Conservation (phyloP, 2,329 filamentous ascomycete species). For the Aspergillus quadrilineatus region DNA sequence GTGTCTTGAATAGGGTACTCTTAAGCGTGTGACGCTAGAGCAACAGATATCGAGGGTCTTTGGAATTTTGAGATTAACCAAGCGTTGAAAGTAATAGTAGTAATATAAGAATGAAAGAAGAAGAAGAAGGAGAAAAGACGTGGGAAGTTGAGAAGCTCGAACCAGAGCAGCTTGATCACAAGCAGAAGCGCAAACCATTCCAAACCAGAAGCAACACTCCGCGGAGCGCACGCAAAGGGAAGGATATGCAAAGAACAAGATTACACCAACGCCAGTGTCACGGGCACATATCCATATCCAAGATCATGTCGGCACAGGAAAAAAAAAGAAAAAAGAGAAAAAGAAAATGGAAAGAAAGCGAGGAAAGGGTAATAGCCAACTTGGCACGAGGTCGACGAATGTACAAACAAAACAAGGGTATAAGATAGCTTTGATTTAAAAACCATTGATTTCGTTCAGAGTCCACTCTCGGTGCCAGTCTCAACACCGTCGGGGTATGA, state of each 20-base stretch:
- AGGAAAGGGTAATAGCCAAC: conserved; percentile 24
- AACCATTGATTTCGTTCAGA: conserved; percentile 38
- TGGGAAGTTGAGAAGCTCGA: conserved; percentile 23
- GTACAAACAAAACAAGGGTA: conserved; percentile 40
- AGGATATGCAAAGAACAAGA: conserved; percentile 30
- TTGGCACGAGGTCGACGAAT: conserved; percentile 28
- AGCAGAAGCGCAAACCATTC: conserved; percentile 15
- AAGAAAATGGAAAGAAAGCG: conserved; percentile 14
- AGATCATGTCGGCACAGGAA: conserved; percentile 26
- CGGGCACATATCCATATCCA: conserved; percentile 30
- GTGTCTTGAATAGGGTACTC: conserved; percentile 11
- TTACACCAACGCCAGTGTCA: conserved; percentile 39
- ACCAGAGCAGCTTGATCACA: conserved; percentile 16
- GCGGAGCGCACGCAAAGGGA: conserved; percentile 14
- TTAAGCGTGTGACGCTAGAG: conserved; percentile 19
- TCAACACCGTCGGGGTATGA: conserved; percentile 45
- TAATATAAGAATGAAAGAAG: conserved; percentile 31
- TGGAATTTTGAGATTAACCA: conserved; percentile 19
- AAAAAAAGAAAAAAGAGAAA: conserved; percentile 17
- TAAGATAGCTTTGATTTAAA: conserved; percentile 37
- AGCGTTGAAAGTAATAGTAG: conserved; percentile 25
- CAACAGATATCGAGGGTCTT: conserved; percentile 12
- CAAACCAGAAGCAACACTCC: conserved; percentile 16
- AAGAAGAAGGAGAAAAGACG: conserved; percentile 24
- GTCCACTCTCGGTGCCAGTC: conserved; percentile 39